These are phyloP conservation scores for Eucalyptus regnans DNA, from an alignment of 345 rosid species.

Conservation along the genomic window DNA sequence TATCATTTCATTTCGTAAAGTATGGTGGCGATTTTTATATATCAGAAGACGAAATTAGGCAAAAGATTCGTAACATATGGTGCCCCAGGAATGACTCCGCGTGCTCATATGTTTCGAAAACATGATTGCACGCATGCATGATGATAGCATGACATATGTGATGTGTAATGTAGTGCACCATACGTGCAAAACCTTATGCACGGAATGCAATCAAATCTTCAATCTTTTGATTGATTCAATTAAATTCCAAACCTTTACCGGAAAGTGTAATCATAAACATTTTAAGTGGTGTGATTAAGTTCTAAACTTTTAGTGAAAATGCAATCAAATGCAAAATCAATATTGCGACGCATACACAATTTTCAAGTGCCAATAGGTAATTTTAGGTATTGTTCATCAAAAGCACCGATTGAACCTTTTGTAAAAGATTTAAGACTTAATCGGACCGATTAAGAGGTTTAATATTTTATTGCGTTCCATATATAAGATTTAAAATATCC, in stretches of 20 bases:
- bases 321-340: not conserved
- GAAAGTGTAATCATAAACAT: not conserved
- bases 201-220: not conserved
- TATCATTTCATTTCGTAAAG: not conserved
- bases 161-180: not conserved
- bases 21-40: not conserved
- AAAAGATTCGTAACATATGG: not conserved
- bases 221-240: not conserved
- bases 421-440: not conserved
- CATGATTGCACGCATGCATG: not conserved
- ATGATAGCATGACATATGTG: not conserved
- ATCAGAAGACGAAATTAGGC: not conserved
- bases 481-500: not conserved
- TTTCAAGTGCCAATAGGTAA: not conserved
- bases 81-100: not conserved
- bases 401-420: not conserved
- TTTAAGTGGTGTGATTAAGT: not conserved
- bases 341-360: not conserved
- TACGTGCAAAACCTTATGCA: not conserved
- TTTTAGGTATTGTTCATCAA: not conserved
- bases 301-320: not conserved
- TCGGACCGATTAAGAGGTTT: not conserved
- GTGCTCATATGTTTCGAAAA: not conserved
- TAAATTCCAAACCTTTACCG: not conserved
- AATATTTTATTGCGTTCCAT: not conserved